Evolutionary conservation across 2,329 filamentous ascomycete genomes (phyloP), one percentile per base, ranked within the genome.

Genomic region (Scytalidium sp.): DNA sequence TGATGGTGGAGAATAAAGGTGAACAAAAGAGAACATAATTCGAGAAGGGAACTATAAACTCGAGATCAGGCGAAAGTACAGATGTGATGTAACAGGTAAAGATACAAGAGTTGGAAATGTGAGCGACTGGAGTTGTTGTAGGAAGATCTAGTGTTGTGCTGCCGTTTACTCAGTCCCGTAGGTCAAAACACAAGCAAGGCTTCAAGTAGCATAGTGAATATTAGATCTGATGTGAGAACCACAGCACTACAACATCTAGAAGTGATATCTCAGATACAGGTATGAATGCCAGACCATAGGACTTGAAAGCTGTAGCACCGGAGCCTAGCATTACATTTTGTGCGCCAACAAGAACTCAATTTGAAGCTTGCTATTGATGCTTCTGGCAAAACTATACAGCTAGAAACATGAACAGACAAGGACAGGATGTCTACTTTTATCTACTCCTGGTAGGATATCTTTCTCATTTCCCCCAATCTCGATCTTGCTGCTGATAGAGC

Each of bases 401-500:
- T 20, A 19, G 10, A 19, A 10, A 21, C 10, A 4, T 11, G 7
- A 43, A 19, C 15, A n/a, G 32, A 15, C 32, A 8, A 15, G 32
- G 32, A 15, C 32, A 8, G 15, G 7, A 36, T 36, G 5, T n/a
- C 15, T n/a, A n/a, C 32, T 29, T 32, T 36, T 15, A n/a, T 29
- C 47, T 64, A 57, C 49, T 67, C 64, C 47, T 63, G 59, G 49
- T 67, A 67, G 4, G 64, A 66, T 7, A 67, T 57, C 54, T 67
- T 67, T 49, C 94, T 84, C 94, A 99, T 97, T 79, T 99, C 94
- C 56, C 94, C 93, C 56, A 99, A 75, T 47, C 91, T 79, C 64
- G 87, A 84, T 60, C 93, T 80, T 40, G 94, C 94, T 25, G 88
- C 76, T 8, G 85, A 79, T 36, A 99, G 80, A 22, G 83, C 74